Evolutionary conservation across 306 rosid species (phyloP), one percentile per base, ranked within the genome.

Genomic region (Cucurbita ficifolia): DNA sequence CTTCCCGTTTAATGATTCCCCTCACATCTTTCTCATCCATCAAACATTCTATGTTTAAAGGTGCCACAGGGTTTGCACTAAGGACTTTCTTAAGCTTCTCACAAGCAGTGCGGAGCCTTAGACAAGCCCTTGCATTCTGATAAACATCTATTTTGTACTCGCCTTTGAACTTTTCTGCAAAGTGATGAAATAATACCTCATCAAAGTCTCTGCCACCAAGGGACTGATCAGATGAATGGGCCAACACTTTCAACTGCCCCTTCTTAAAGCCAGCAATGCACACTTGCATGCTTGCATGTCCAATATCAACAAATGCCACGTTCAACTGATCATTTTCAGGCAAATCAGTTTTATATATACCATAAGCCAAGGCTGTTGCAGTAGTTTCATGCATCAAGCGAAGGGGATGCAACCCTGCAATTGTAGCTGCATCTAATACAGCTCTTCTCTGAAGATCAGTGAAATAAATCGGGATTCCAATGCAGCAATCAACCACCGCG

Each of bases 151-250:
- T 95, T 80, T 87, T 95, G 79, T 91, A 91, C 79, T 95, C 87
- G 10, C 82, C 92, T 84, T 88, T 91, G 69, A 91, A 88, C 74
- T 91, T 89, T 4, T 60, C 86, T 12, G 91, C 96, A 78, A 94
- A 94, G 80, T 95, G 89, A 17, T 86, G 79, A 79, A 91, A 91
- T 52, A 95, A 49, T 54, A 63, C 99, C 74, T 91, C 99, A 14
- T 95, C 99, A 38, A 95, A 95, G 72, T 95, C 99, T 75, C 97
- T 91, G 75, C 99, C 99, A 51, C 99, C 97, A 60, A 95, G 79
- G 43, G 95, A 87, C 78, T 83, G 88, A 76, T 95, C 99, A 71
- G 69, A 91, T 9, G 96, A 75, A 84, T 95, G 99, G 67, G 99
- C 78, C 81, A 95, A 73, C 21, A 95, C 82, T 78, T 86, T 88